Base-by-base conservation (phyloP, 2,329 filamentous ascomycete genomes). In the Phialocephala sp. region DNA sequence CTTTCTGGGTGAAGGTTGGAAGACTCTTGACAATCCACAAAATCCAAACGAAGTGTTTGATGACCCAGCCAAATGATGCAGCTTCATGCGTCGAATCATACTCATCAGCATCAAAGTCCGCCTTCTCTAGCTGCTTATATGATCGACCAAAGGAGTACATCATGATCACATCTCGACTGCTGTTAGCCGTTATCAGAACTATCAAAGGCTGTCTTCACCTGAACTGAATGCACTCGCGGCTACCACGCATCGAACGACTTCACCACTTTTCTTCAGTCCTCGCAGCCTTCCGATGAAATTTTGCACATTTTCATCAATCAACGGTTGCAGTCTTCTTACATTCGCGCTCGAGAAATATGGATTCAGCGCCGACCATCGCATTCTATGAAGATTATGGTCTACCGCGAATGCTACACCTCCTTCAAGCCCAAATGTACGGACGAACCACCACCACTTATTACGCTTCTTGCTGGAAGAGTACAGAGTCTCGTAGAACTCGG, bases 401-500 rank as follows among this genome's bases (percentile, higher is more conserved):
- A 52, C 61, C 2, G 72, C 70, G 14, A 50, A 64, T 36, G 70
- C 63, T n/a, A 60, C 68, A 8, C 66, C 64, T n/a, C 62, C 58
- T 9, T 59, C 59, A 11, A 64, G 45, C 43, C 60, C 65, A 27
- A 69, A 61, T 2, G 52, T 52, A 9, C 59, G 62, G 14, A 59
- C 60, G 43, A 39, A 56, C 63, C 67, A 72, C 37, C 61, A 47
- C 60, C 67, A 72, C 45, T 69, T 67, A 52, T 69, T 55, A 1
- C 59, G 22, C 18, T 50, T 65, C 14, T 59, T 67, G 5, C 36
- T 57, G 3, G 45, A 56, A 12, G 77, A 73, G 68, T 80, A 81
- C 20, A 82, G 68, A 60, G 79, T 78, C 37, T 80, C 75, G 63
- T 79, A 77, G 69, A 81, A 80, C 54, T 71, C 61, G 15, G 75